Conservation (phyloP, 2,329 filamentous ascomycete species). For the Orbilia brochopaga region DNA sequence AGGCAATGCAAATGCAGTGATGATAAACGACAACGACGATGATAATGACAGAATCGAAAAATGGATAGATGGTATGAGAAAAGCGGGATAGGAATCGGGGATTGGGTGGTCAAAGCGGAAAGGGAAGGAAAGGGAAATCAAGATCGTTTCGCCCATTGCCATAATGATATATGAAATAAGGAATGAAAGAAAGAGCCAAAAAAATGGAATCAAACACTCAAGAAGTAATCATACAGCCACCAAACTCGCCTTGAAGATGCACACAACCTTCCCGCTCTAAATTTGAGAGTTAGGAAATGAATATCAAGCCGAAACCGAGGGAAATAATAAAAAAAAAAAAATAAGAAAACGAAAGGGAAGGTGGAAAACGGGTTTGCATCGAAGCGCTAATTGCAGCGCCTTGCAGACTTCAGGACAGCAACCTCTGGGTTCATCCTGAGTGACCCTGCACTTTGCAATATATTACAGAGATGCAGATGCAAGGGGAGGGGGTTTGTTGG, state of each 20-base stretch:
- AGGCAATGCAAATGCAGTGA: constrained; percentile 36
- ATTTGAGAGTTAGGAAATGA: constrained; percentile 50
- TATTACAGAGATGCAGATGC: constrained; percentile 34
- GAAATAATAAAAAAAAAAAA: constrained; percentile 27
- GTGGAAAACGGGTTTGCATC: constrained; percentile 9
- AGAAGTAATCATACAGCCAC: constrained; percentile 50
- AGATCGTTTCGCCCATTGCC: constrained; percentile 57
- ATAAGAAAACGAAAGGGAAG: constrained; percentile 26
- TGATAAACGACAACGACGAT: constrained; percentile 4
- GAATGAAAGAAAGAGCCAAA: constrained; percentile 52
- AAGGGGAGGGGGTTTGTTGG: constrained; percentile 2
- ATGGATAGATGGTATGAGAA: constrained; percentile 24
- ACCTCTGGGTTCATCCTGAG: background rate
- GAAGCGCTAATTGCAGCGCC: background rate
- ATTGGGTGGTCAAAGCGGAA: constrained; percentile 8
- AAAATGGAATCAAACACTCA: constrained; percentile 53
- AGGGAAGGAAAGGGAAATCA: constrained; percentile 27
- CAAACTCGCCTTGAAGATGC: constrained; percentile 51
- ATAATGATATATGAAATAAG: constrained; percentile 56
- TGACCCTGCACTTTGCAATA: constrained; percentile 30
- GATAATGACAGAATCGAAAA: constrained; percentile 47
- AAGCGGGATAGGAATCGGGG: too few relatives aligned
- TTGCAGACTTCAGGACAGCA: background rate
- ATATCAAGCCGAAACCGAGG: constrained; percentile 43
- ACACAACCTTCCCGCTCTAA: constrained; percentile 51